Conservation (phyloP, 495 filamentous ascomycete genomes). For the Evernia prunastri region DNA sequence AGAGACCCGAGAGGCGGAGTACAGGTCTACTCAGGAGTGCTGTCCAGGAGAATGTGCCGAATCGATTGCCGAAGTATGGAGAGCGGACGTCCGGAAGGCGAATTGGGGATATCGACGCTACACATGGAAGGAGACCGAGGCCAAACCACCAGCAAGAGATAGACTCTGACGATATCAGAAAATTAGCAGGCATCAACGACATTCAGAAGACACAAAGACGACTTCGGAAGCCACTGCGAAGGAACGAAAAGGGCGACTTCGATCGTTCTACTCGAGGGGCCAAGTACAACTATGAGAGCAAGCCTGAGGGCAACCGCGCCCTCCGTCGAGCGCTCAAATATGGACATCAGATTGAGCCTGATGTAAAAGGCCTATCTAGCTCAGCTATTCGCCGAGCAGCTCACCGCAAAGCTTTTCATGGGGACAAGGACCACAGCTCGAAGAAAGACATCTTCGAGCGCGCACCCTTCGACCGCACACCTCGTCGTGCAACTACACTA, state of each 20-base stretch:
- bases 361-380: background rate
- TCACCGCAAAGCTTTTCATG: constrained; percentile 5
- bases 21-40: background rate
- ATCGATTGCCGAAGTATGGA: background rate
- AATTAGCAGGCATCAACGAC: constrained; percentile 7
- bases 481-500: background rate
- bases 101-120: background rate
- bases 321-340: constrained; percentile 9
- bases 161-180: constrained; percentile 3
- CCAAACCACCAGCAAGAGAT: constrained; percentile 12
- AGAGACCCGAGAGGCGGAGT: background rate
- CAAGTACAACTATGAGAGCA: constrained; percentile 1
- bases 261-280: background rate
- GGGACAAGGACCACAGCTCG: background rate
- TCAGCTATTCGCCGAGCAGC: constrained; percentile 1
- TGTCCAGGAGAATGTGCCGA: background rate
- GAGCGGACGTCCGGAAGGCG: background rate
- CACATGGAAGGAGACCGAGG: background rate
- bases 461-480: background rate
- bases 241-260: background rate
- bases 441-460: background rate
- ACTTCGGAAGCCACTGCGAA: background rate
- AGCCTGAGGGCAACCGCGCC: constrained; percentile 12
- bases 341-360: constrained; percentile 1
- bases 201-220: constrained; percentile 1